A percentile compares a stretch with the other conserved stretches of the same genome.
phyloP scores from a whole-genome alignment of 352 stramenopile genomes.

The Pythium plurisporium region DNA sequence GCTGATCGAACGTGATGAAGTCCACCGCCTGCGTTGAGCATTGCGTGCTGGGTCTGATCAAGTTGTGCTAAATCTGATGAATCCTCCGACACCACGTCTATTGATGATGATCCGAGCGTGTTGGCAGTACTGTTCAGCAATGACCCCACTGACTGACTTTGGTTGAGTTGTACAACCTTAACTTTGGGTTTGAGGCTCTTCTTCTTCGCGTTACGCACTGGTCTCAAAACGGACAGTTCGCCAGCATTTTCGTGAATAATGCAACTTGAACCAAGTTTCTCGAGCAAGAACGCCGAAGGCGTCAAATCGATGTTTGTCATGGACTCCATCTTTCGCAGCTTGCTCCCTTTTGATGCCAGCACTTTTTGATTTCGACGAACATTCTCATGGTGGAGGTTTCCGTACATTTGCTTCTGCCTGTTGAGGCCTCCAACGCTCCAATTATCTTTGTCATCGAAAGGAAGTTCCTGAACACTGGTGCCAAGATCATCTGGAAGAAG shows the following conservation, averaged over 20 bases:
- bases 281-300: slow-evolving; percentile 62
- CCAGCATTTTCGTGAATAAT: slow-evolving; percentile 33
- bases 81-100: neutral
- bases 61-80: neutral
- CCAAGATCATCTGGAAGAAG: slow-evolving; percentile 36
- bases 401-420: slow-evolving; percentile 71
- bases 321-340: slow-evolving; percentile 32
- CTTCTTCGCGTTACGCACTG: neutral
- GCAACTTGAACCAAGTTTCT: slow-evolving; percentile 55
- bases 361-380: slow-evolving; percentile 50
- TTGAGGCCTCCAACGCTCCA: slow-evolving; percentile 74
- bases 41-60: neutral
- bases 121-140: neutral
- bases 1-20: slow-evolving; percentile 8
- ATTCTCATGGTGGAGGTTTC: slow-evolving; percentile 65
- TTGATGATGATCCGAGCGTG: neutral
- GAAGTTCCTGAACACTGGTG: slow-evolving; percentile 37
- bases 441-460: slow-evolving; percentile 78
- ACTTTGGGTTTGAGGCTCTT: slow-evolving; percentile 3
- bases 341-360: slow-evolving; percentile 28
- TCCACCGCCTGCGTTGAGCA: neutral
- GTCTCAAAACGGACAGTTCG: slow-evolving; percentile 18
- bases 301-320: slow-evolving; percentile 43
- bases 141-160: slow-evolving; percentile 6
- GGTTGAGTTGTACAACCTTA: neutral